phyloP scores from a whole-genome alignment of 176 grass and related monocot genomes.

The Triticum monococcum region DNA sequence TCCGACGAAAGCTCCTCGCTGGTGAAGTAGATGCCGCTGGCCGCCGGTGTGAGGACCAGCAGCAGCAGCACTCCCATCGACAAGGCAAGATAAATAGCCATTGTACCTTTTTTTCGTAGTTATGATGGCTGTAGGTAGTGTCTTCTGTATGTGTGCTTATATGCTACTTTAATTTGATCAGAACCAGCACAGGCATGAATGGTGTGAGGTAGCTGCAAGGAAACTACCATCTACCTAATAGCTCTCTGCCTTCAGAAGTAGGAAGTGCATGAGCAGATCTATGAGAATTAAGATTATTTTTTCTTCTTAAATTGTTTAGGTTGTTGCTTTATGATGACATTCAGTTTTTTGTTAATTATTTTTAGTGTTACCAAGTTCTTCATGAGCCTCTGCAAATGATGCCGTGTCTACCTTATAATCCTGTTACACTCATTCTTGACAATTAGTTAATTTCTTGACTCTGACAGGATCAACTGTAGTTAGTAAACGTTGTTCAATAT shows the following conservation, averaged over 20 bases:
- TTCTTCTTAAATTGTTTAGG: too few relatives aligned
- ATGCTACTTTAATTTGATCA: not conserved
- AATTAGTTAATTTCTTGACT: too few relatives aligned
- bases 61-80: not conserved
- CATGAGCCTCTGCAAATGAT: too few relatives aligned
- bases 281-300: too few relatives aligned
- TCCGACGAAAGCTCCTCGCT: not conserved
- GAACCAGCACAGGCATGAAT: not conserved
- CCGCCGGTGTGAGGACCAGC: not conserved
- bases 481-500: too few relatives aligned
- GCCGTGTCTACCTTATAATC: too few relatives aligned
- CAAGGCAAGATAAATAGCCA: not conserved
- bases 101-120: not conserved
- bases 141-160: not conserved
- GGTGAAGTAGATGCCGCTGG: not conserved
- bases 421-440: too few relatives aligned
- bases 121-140: not conserved
- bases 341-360: too few relatives aligned
- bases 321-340: too few relatives aligned
- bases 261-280: not conserved
- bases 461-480: too few relatives aligned
- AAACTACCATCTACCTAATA: not conserved
- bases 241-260: not conserved
- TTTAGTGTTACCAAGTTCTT: too few relatives aligned
- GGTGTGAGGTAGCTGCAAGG: not conserved